Conservation (phyloP, 352 stramenopile genomes). For the Peronospora tabacina region DNA sequence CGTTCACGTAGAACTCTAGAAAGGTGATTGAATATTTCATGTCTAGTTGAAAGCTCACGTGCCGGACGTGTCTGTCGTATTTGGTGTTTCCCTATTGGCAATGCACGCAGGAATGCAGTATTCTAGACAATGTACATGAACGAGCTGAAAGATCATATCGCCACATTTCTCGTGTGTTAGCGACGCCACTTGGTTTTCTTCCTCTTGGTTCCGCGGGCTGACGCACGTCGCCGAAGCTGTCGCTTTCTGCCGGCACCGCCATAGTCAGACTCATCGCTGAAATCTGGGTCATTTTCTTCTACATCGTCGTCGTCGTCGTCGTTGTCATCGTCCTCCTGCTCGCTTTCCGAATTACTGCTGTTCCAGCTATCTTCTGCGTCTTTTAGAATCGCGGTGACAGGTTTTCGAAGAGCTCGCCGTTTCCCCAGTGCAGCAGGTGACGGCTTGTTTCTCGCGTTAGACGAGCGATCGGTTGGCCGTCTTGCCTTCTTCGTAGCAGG, state of each 20-base stretch:
- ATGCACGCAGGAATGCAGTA: neutral
- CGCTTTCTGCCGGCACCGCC: slow-evolving; percentile 24
- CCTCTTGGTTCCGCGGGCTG: slow-evolving; percentile 18
- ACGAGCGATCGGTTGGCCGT: neutral
- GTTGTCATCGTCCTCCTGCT: slow-evolving; percentile 53
- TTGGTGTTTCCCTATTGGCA: neutral
- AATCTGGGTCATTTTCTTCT: slow-evolving; percentile 54
- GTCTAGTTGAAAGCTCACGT: slow-evolving; percentile 15
- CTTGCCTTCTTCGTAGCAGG: slow-evolving; percentile 12
- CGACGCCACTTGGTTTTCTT: slow-evolving; percentile 29
- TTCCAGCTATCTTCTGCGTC: slow-evolving; percentile 46
- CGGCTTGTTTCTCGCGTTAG: slow-evolving; percentile 12
- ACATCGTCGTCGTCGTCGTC: slow-evolving; percentile 54
- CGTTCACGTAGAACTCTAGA: slow-evolving; percentile 24
- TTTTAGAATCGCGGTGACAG: slow-evolving; percentile 25
- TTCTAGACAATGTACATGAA: neutral
- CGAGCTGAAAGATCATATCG: neutral
- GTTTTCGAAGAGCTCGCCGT: slow-evolving; percentile 22
- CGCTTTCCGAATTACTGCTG: slow-evolving; percentile 40
- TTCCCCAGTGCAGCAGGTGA: slow-evolving; percentile 23
- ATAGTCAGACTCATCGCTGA: slow-evolving; percentile 39
- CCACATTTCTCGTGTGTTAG: slow-evolving; percentile 3
- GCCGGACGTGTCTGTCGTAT: neutral
- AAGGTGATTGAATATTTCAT: slow-evolving; percentile 32
- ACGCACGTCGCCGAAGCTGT: slow-evolving; percentile 24